A percentile compares a stretch with the other conserved stretches of the same genome.
phyloP scores from a whole-genome alignment of 768 basidiomycete species.

The Botryobasidium botryosum region DNA sequence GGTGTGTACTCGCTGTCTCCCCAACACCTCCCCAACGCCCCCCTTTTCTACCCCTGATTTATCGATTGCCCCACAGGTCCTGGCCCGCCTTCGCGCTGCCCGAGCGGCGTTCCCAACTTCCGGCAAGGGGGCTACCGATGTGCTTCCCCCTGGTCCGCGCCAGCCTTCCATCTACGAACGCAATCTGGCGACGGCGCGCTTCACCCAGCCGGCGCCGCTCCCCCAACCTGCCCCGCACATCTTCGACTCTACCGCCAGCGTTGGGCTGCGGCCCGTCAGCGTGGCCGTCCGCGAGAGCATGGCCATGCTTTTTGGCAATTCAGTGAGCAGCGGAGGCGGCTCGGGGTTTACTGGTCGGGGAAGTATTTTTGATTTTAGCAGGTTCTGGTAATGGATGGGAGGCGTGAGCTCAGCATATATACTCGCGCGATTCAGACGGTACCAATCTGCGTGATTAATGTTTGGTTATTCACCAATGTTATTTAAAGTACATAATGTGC shows the following conservation, averaged over 20 bases:
- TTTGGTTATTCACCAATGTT: too few relatives aligned
- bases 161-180: constrained; percentile 62
- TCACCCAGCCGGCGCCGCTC: constrained; percentile 22
- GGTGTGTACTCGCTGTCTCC: constrained; percentile 20
- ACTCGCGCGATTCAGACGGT: too few relatives aligned
- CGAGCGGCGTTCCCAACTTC: constrained; percentile 29
- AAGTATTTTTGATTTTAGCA: too few relatives aligned
- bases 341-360: too few relatives aligned
- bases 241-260: constrained; percentile 47
- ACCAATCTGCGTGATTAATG: too few relatives aligned
- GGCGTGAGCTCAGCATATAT: too few relatives aligned
- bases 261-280: too few relatives aligned
- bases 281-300: too few relatives aligned
- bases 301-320: too few relatives aligned
- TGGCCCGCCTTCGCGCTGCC: constrained; percentile 40
- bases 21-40: not conserved
- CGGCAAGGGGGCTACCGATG: not conserved
- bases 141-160: constrained; percentile 25
- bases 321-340: too few relatives aligned
- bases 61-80: constrained; percentile 33
- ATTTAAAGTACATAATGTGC: too few relatives aligned
- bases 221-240: constrained; percentile 66
- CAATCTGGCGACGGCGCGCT: constrained; percentile 31
- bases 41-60: not conserved
- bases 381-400: too few relatives aligned